These are phyloP conservation scores for Catharanthus roseus DNA, from an alignment of 257 asterid species.

Conservation along the genomic window DNA sequence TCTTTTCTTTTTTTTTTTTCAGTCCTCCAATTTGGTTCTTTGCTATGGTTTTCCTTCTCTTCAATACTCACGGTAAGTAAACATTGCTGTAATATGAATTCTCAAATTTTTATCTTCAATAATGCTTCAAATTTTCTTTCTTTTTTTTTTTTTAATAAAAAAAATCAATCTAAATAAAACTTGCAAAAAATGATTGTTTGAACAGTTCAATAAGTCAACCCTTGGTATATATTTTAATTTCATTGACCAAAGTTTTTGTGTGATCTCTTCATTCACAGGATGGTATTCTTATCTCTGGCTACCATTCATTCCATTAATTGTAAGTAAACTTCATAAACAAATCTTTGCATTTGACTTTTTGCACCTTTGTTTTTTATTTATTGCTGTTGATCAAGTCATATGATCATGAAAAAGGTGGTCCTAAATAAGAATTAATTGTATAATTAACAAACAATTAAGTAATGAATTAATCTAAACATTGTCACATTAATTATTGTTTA, in stretches of 20 bases:
- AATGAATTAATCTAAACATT: no score
- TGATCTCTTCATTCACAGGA: conserved; percentile 38
- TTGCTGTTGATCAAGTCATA: background rate
- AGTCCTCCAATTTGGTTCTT: conserved; percentile 86
- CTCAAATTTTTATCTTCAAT: background rate
- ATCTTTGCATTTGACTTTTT: conserved; percentile 7
- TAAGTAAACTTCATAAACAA: conserved; percentile 32
- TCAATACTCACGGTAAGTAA: conserved; percentile 83
- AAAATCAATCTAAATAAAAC: no score
- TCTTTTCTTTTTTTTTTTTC: conserved; percentile 11
- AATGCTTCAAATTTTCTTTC: no score
- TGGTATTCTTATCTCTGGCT: conserved; percentile 87
- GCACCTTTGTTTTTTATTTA: background rate
- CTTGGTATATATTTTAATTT: background rate
- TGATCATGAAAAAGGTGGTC: no score
- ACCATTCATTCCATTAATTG: conserved; percentile 79
- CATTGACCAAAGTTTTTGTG: background rate
- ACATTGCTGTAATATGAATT: background rate
- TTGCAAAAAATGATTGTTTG: background rate
- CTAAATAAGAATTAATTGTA: background rate
- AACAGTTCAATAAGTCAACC: no score
- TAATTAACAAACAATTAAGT: background rate
- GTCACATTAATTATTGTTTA: background rate
- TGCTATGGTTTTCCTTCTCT: conserved; percentile 76
- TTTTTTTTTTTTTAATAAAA: no score